Evolutionary conservation across 768 basidiomycete species (phyloP).

Genomic region (Boletellus ananiceps): DNA sequence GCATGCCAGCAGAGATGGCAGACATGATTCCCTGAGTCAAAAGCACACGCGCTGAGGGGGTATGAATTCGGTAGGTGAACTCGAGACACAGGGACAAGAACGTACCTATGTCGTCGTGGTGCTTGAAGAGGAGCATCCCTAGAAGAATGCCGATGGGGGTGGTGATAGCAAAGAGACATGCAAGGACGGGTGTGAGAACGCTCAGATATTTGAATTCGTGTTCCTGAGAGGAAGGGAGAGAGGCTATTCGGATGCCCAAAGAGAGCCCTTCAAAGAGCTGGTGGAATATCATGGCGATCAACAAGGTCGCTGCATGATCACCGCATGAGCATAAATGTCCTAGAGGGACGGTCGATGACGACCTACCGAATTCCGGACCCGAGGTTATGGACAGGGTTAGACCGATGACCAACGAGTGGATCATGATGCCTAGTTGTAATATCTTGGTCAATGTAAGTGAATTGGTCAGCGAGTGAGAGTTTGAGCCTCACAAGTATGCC

Average conservation of each 20-base stretch:
- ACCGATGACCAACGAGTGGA: conserved; percentile 78
- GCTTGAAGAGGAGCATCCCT: conserved; percentile 48
- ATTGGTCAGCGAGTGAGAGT: background rate
- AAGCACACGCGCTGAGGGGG: conserved; percentile 40
- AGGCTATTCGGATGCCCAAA: conserved; percentile 74
- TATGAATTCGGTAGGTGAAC: background rate
- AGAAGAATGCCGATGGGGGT: conserved; percentile 65
- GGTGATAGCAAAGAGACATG: conserved; percentile 65
- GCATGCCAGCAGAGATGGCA: conserved; percentile 78
- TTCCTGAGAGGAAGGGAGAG: conserved; percentile 44
- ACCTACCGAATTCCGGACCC: conserved; percentile 68
- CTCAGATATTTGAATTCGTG: conserved; percentile 18
- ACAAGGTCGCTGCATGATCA: conserved; percentile 51
- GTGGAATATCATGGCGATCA: conserved; percentile 74
- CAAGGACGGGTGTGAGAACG: conserved; percentile 50
- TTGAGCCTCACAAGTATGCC: conserved; percentile 55
- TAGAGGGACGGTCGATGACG: background rate
- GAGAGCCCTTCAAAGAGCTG: conserved; percentile 84
- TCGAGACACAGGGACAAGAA: background rate
- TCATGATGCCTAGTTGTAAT: conserved; percentile 81
- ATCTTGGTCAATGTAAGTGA: conserved; percentile 41
- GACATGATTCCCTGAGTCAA: conserved; percentile 72
- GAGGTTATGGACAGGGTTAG: conserved; percentile 68
- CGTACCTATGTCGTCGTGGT: conserved; percentile 27
- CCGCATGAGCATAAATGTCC: background rate